Evolutionary conservation across 208 protist genomes (phyloP).

Genomic region (Acanthamoeba lenticulata): DNA sequence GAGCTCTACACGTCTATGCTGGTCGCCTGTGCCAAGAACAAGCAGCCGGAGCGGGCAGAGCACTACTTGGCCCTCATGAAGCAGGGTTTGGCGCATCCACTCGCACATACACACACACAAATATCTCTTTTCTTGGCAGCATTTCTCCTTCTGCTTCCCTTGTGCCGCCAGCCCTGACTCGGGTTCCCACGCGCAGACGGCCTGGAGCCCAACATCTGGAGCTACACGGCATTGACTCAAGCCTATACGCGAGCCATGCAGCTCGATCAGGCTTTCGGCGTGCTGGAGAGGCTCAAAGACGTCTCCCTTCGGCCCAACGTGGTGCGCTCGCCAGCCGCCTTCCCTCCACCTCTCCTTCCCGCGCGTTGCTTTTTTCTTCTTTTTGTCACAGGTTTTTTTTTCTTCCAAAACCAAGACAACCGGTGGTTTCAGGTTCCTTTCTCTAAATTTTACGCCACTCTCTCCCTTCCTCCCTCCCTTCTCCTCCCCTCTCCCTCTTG

Average conservation of each 20-base stretch:
- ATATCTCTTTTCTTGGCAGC: not conserved
- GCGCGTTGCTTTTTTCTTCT: no score
- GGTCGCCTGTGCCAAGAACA: not conserved
- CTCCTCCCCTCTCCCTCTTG: no score
- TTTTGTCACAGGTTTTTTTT: not conserved
- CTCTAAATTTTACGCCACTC: no score
- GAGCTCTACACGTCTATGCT: conserved; percentile 1
- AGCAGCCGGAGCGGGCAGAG: not conserved
- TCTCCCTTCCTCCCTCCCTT: no score
- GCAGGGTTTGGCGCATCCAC: not conserved
- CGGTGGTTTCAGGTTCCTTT: no score
- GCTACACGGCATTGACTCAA: not conserved
- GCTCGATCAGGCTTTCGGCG: not conserved
- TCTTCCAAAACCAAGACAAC: no score
- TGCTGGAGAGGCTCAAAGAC: not conserved
- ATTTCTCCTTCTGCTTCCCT: not conserved
- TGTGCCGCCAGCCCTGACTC: not conserved
- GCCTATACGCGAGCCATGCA: not conserved
- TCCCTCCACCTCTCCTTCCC: not conserved
- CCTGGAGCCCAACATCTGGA: not conserved
- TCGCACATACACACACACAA: no score
- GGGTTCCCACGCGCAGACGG: not conserved
- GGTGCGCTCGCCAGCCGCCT: not conserved
- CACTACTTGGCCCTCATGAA: not conserved
- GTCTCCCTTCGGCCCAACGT: not conserved